phyloP scores from a whole-genome alignment of 1,284 basidiomycete genomes.

The Tetrapyrgos nigripes region DNA sequence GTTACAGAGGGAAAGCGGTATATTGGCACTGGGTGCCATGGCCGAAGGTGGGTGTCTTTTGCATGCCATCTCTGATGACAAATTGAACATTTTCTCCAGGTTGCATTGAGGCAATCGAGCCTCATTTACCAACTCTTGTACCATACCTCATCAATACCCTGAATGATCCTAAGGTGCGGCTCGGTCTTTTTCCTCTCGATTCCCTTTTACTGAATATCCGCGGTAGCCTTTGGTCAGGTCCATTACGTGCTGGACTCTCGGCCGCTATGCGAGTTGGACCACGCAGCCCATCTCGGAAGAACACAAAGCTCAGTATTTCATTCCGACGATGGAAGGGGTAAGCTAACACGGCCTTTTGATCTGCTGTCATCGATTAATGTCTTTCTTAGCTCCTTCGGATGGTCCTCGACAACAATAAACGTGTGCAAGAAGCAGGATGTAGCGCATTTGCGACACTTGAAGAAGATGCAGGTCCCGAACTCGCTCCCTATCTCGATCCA shows the following conservation, averaged over 20 bases:
- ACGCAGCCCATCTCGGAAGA: conserved; percentile 83
- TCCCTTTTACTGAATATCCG: background rate
- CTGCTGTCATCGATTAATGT: conserved; percentile 12
- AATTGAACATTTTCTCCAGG: conserved; percentile 53
- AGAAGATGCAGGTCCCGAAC: conserved; percentile 92
- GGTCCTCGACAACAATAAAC: conserved; percentile 99
- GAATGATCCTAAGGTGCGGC: conserved; percentile 85
- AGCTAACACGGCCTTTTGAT: conserved; percentile 40
- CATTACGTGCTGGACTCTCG: conserved; percentile 99
- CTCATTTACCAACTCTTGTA: conserved; percentile 91
- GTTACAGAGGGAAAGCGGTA: conserved; percentile 95
- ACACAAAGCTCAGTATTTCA: conserved; percentile 90
- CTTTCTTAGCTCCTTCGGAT: conserved; percentile 83
- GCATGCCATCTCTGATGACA: background rate
- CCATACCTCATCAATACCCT: conserved; percentile 93
- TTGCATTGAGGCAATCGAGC: conserved; percentile 95
- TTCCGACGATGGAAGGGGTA: conserved; percentile 98
- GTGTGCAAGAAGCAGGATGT: conserved; percentile 99
- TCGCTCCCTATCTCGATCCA: conserved; percentile 94
- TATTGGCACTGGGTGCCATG: conserved; percentile 96
- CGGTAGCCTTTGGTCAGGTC: conserved; percentile 92
- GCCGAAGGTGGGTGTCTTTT: conserved; percentile 80
- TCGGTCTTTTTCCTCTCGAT: no score
- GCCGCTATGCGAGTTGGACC: conserved; percentile 98
- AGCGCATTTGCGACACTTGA: conserved; percentile 98